Conservation (phyloP, 495 filamentous ascomycete genomes). For the Penicillium cosmopolitanum region DNA sequence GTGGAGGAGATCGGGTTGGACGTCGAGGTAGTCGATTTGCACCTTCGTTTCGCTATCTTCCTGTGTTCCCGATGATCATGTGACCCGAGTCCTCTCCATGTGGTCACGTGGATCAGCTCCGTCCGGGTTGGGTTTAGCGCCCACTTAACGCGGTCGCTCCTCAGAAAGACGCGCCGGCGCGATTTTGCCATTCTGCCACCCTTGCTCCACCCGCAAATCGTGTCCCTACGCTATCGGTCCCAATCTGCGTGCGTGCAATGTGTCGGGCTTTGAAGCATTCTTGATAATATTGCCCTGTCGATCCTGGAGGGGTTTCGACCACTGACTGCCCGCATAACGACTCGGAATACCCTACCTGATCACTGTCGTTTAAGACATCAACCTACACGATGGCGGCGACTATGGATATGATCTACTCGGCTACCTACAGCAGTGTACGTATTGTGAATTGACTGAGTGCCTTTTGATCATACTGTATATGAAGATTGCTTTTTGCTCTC, state of each 20-base stretch:
- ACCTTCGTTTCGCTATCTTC: constrained; percentile 33
- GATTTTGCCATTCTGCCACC: constrained; percentile 17
- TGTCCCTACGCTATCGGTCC: constrained; percentile 19
- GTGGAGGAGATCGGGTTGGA: constrained; percentile 24
- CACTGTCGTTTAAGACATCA: constrained; percentile 21
- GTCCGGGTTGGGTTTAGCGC: constrained; percentile 33
- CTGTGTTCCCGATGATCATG: constrained; percentile 35
- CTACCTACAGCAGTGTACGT: constrained; percentile 92
- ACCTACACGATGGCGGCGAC: constrained; percentile 46
- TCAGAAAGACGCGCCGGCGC: constrained; percentile 21
- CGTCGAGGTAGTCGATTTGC: constrained; percentile 37
- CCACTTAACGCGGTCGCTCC: constrained; percentile 31
- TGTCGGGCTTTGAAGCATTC: constrained; percentile 16
- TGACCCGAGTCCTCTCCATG: constrained; percentile 20
- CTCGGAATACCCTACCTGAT: constrained; percentile 28
- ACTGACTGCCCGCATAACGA: constrained; percentile 16
- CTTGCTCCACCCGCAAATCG: constrained; percentile 27
- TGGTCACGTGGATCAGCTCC: background rate
- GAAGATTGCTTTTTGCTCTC: background rate
- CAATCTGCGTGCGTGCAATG: constrained; percentile 24
- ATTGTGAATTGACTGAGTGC: background rate
- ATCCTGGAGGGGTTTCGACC: constrained; percentile 19
- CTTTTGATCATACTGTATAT: background rate
- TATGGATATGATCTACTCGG: constrained; percentile 69
- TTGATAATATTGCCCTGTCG: constrained; percentile 15